A percentile compares a stretch with the other conserved stretches of the same genome.
Conservation (phyloP, 495 filamentous ascomycete species). For the Polyplosphaeria fusca region DNA sequence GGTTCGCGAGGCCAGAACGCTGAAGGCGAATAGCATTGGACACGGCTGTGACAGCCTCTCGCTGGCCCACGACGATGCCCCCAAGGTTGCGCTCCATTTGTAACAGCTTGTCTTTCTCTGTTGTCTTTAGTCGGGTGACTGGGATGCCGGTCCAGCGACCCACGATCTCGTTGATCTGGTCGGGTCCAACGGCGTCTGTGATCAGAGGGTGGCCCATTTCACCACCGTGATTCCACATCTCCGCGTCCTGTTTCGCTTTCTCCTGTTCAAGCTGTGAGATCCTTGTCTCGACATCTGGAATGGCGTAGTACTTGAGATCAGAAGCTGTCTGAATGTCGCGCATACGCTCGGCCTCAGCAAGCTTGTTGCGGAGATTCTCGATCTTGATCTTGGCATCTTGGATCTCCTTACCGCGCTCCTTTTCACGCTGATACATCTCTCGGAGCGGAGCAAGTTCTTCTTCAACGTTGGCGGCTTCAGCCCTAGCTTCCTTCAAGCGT, state of each 20-base stretch:
- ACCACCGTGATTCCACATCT: slow-evolving; percentile 58
- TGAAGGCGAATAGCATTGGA: slow-evolving; percentile 94
- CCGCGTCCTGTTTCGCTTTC: slow-evolving; percentile 71
- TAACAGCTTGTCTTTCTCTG: slow-evolving; percentile 94
- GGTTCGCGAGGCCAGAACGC: slow-evolving; percentile 87
- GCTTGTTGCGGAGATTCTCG: slow-evolving; percentile 80
- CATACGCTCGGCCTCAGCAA: slow-evolving; percentile 83
- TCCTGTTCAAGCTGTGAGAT: slow-evolving; percentile 79
- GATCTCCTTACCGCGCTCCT: slow-evolving; percentile 79
- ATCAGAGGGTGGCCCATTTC: slow-evolving; percentile 63
- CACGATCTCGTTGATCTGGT: slow-evolving; percentile 99
- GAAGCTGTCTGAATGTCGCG: slow-evolving; percentile 80
- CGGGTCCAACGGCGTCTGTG: slow-evolving; percentile 89
- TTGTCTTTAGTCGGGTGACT: slow-evolving; percentile 85
- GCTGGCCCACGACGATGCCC: slow-evolving; percentile 86
- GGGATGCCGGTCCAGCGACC: slow-evolving; percentile 95
- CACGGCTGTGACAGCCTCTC: slow-evolving; percentile 89
- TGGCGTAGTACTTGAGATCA: slow-evolving; percentile 94
- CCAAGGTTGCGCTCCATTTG: slow-evolving; percentile 85
- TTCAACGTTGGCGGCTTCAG: slow-evolving; percentile 84
- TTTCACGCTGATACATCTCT: slow-evolving; percentile 93
- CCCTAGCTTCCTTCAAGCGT: slow-evolving; percentile 75
- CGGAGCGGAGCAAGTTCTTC: slow-evolving; percentile 89
- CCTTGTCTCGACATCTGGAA: slow-evolving; percentile 78
- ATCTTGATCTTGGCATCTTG: slow-evolving; percentile 97